Evolutionary conservation across 352 stramenopile species (phyloP), one percentile per base, ranked within the genome.

Genomic region (Phytopythium mirpurense): DNA sequence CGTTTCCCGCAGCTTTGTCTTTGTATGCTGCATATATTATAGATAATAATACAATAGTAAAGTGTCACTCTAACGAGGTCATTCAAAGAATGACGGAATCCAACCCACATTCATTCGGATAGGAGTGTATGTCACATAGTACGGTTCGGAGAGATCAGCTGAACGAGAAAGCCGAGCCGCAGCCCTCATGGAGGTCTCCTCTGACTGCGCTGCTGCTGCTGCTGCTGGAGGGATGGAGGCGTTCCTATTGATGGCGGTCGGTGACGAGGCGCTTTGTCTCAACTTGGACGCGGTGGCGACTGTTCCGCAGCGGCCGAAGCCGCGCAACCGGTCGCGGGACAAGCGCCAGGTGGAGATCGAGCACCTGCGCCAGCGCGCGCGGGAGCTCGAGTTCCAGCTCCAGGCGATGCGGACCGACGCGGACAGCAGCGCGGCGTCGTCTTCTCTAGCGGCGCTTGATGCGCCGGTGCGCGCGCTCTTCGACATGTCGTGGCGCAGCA

Each of bases 361-460:
- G 32, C 16, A 43, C 19, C 47, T 44, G 6, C 34, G 47, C 1
- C 47, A 54, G 34, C 47, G 47, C 47, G 47, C 32, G 12, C 23
- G 31, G 14, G 47, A 54, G 16, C 47, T 44, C 47, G 47, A 54
- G 34, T 37, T 44, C 21, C 47, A 43, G 19, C 5, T 54, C 23
- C 47, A 54, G 47, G 18, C 47, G 32, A 7, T 54, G 26, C 8
- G 2, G 5, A 12, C 14, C 0, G 14, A 1, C 29, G 5, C 5
- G 5, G 9, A 32, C 5, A 32, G 29, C 29, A 35, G 15, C 14
- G 18, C 15, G 12, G 24, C 9, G 24, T 24, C 5, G 23, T 35
- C 14, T 32, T 9, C 29, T n/a, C n/a, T n/a, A n/a, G 15, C 11
- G 12, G 21, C 24, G 21, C 11, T n/a, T 2, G 21, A n/a, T 12